A percentile compares a stretch with the other conserved stretches of the same genome.
Evolutionary conservation across 2,329 filamentous ascomycete genomes (phyloP).

Genomic region (Xylariomycetidae sp.): DNA sequence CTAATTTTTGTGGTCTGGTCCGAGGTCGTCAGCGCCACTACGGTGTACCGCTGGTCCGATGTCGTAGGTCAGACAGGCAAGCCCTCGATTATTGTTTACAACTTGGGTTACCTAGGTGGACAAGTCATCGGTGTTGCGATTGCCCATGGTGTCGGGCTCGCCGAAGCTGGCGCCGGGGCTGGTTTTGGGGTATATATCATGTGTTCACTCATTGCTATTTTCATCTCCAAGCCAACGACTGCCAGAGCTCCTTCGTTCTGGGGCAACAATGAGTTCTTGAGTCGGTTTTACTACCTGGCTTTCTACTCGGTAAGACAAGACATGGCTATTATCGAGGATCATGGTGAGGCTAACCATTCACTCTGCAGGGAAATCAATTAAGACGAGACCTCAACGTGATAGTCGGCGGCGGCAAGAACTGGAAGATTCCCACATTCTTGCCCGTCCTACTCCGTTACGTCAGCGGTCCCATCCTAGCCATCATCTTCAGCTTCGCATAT

Average conservation of each 20-base stretch:
- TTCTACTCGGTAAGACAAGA: conserved; percentile 50
- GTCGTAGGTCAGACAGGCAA: conserved; percentile 40
- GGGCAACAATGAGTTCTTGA: conserved; percentile 29
- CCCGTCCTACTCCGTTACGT: conserved; percentile 46
- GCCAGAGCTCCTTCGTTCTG: conserved; percentile 37
- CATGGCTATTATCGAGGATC: no score
- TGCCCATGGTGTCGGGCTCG: conserved; percentile 37
- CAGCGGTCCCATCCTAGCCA: conserved; percentile 43
- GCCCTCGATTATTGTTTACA: conserved; percentile 39
- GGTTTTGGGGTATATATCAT: conserved; percentile 49
- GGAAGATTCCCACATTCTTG: conserved; percentile 49
- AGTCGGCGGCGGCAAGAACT: conserved; percentile 50
- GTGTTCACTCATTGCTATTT: conserved; percentile 32
- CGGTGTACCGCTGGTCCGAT: conserved; percentile 47
- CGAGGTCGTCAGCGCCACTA: conserved; percentile 48
- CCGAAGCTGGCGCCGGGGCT: conserved; percentile 43
- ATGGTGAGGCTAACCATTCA: no score
- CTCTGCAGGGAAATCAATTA: conserved; percentile 48
- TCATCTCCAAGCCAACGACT: conserved; percentile 39
- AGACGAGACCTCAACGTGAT: conserved; percentile 50
- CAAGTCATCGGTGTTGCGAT: conserved; percentile 47
- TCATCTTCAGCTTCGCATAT: conserved; percentile 49
- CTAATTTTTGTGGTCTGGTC: conserved; percentile 51
- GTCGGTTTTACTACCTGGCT: conserved; percentile 46
- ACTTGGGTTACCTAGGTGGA: conserved; percentile 48